These are phyloP conservation scores for Phaeosphaeria sp. DNA, from an alignment of 2,329 filamentous ascomycete genomes.

Conservation along the genomic window DNA sequence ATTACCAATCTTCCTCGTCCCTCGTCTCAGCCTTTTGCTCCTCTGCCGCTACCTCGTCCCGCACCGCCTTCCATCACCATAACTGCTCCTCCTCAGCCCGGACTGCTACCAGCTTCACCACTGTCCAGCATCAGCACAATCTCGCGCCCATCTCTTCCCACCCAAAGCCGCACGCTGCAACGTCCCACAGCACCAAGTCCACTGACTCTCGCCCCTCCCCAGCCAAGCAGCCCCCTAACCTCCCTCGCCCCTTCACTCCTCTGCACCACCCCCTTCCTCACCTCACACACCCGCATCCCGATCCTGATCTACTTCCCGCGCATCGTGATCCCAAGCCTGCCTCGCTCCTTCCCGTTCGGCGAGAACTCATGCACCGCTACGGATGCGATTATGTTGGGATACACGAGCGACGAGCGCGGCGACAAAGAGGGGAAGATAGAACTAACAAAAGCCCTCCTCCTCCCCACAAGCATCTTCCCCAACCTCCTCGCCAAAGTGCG, in stretches of 20 bases:
- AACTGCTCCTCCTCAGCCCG: background rate
- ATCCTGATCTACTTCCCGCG: constrained; percentile 39
- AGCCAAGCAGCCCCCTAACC: constrained; percentile 11
- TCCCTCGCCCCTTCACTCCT: constrained; percentile 15
- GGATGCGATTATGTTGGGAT: constrained; percentile 40
- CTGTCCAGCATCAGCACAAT: constrained; percentile 2
- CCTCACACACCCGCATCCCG: constrained; percentile 16
- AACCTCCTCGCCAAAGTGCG: constrained; percentile 21
- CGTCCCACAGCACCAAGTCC: background rate
- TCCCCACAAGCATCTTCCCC: constrained; percentile 28
- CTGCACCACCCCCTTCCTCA: constrained; percentile 20
- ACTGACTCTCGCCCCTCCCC: constrained; percentile 1
- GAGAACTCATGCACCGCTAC: constrained; percentile 18
- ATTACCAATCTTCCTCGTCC: background rate
- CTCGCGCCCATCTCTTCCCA: too few relatives aligned
- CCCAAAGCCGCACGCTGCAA: background rate
- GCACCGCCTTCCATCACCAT: background rate
- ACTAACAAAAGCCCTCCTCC: constrained; percentile 31
- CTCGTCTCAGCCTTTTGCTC: background rate
- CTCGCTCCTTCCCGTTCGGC: constrained; percentile 10
- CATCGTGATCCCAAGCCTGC: constrained; percentile 20
- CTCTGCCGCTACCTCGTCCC: background rate
- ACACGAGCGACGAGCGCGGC: background rate
- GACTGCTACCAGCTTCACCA: background rate
- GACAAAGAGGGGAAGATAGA: background rate